Evolutionary conservation across 805 yeast species (phyloP).

Genomic region (Ogataea paraovalis): DNA sequence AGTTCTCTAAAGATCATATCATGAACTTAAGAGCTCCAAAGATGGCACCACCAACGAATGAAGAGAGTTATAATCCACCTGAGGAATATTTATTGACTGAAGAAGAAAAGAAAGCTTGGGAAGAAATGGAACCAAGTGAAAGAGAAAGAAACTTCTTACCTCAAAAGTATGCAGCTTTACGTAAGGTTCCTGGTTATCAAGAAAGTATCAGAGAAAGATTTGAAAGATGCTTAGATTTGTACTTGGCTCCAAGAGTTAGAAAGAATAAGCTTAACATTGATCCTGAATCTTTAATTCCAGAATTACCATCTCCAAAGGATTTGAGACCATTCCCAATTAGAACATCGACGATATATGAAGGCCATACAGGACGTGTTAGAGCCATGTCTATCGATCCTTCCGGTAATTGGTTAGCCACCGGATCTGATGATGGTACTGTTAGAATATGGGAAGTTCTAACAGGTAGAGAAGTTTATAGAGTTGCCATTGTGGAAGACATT

Average conservation of each 20-base stretch:
- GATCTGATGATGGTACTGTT: slow-evolving; percentile 94
- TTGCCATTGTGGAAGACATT: slow-evolving; percentile 41
- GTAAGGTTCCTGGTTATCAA: slow-evolving; percentile 91
- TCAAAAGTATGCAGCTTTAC: slow-evolving; percentile 71
- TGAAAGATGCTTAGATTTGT: slow-evolving; percentile 90
- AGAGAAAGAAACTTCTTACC: slow-evolving; percentile 79
- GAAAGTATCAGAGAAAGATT: slow-evolving; percentile 85
- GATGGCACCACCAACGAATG: slow-evolving; percentile 92
- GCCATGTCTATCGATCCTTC: slow-evolving; percentile 79
- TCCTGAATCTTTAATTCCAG: slow-evolving; percentile 94
- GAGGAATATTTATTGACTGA: slow-evolving; percentile 82
- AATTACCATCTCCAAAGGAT: slow-evolving; percentile 94
- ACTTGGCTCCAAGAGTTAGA: slow-evolving; percentile 94
- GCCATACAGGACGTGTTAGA: slow-evolving; percentile 82
- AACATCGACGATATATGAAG: slow-evolving; percentile 77
- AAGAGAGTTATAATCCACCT: slow-evolving; percentile 96
- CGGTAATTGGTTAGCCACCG: slow-evolving; percentile 96
- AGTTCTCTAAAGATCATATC: slow-evolving; percentile 63
- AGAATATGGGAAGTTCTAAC: slow-evolving; percentile 96
- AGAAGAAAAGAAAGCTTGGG: slow-evolving; percentile 74
- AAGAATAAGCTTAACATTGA: slow-evolving; percentile 87
- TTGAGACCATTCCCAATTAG: slow-evolving; percentile 94
- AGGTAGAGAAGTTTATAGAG: slow-evolving; percentile 85
- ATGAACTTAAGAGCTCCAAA: slow-evolving; percentile 96
- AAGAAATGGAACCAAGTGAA: slow-evolving; percentile 65